Base-by-base conservation (phyloP, 257 asterid genomes). In the Eucommia ulmoides region DNA sequence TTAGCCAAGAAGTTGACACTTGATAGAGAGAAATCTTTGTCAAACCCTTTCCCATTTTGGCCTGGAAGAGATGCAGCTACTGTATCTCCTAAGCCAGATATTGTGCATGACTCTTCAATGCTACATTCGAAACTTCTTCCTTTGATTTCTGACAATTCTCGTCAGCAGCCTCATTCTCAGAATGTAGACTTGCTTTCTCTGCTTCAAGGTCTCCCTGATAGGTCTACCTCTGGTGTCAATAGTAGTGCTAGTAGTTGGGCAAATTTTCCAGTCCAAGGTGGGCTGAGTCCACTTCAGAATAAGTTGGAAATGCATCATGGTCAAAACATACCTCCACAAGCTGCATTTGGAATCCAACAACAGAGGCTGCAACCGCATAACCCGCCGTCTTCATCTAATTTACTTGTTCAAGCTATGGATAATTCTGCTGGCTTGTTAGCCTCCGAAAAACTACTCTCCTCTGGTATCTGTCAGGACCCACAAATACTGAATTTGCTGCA, bases 401-500 rank as follows among this genome's bases (percentile, higher is more conserved):
- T 76, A 22, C 52, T 74, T 6, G 65, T 84, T 48, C 83, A 76
- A 55, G 61, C 80, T 15, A 3, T 73, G 60, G 92, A 74, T 56
- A 85, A 76, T 62, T 61, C 75, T 60, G 44, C 88, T 49, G 69
- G 64, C 56, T 48, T 72, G 56, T 74, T 69, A 58, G 63, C 80
- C 42, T 51, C 84, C 8, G 97, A 88, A 35, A 79, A 68, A 41
- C 67, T 71, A 50, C 70, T 74, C 22, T 20, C 82, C 29, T 57
- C 95, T 56, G 77, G 79, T 53, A 41, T 76, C 15, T 52, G 93
- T 57, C 94, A 91, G 61, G 97, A 91, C 61, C 94, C 88, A 8
- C 99, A 83, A 53, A 51, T 85, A 21, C 53, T 83, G 23, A 76
- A 73, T 71, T 60, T 91, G 74, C 70, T 83, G 67, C 99, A 87